A percentile compares a stretch with the other conserved stretches of the same genome.
These are phyloP conservation scores for Colletotrichum scovillei DNA, from an alignment of 2,329 filamentous ascomycete species.

Conservation along the genomic window DNA sequence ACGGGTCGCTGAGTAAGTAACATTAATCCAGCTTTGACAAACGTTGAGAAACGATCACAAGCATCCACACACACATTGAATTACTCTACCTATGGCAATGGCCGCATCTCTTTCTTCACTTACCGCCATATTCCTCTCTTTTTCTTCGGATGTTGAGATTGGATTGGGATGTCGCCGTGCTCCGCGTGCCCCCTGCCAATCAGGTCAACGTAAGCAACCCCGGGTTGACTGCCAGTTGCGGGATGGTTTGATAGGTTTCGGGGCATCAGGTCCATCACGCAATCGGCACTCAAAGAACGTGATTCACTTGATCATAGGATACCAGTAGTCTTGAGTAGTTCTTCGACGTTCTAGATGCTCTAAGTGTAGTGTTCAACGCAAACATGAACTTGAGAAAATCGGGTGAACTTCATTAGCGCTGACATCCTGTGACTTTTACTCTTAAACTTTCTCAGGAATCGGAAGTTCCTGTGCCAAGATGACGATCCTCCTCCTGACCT, in stretches of 20 bases:
- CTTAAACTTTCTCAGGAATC: too few species aligned
- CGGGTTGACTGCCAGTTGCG: not conserved
- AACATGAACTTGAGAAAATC: not conserved
- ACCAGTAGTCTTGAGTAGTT: not conserved
- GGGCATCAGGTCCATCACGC: not conserved
- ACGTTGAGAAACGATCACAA: too few species aligned
- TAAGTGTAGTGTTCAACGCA: not conserved
- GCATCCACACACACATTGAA: not conserved
- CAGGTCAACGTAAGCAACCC: not conserved
- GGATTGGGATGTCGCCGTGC: not conserved
- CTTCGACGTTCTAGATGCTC: not conserved
- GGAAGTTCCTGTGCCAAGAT: not conserved
- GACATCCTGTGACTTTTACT: too few species aligned
- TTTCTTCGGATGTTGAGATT: not conserved
- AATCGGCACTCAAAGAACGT: not conserved
- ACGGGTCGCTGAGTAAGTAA: too few species aligned
- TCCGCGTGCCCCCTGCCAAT: not conserved
- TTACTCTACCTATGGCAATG: not conserved
- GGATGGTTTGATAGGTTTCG: not conserved
- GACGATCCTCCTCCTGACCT: not conserved
- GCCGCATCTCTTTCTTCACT: not conserved
- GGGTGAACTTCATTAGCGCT: too few species aligned
- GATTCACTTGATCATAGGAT: not conserved
- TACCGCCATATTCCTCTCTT: not conserved
- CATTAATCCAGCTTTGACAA: too few species aligned